Evolutionary conservation across 2,329 filamentous ascomycete species (phyloP).

Genomic region (Ophiostoma tasmaniense): DNA sequence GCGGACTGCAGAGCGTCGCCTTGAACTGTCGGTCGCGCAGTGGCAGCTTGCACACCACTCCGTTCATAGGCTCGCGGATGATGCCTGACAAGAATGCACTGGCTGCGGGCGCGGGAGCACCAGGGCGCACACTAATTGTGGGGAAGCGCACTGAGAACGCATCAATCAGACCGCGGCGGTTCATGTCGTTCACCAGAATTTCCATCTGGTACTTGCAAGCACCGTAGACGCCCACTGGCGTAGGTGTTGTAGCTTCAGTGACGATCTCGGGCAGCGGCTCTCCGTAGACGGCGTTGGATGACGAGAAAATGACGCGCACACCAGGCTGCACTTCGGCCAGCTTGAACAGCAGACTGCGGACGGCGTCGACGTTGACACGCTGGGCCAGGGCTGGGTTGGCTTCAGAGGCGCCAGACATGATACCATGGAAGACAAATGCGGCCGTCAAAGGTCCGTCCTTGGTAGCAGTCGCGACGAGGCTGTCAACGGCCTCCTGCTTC

Average conservation of each 20-base stretch:
- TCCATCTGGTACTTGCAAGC: slow-evolving; percentile 56
- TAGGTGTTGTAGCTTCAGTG: slow-evolving; percentile 43
- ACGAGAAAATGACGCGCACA: slow-evolving; percentile 51
- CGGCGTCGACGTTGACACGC: slow-evolving; percentile 53
- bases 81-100: slow-evolving; percentile 56
- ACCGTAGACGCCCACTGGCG: slow-evolving; percentile 54
- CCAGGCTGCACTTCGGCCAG: slow-evolving; percentile 43
- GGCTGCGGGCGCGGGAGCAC: slow-evolving; percentile 52
- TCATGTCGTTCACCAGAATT: slow-evolving; percentile 54
- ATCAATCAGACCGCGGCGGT: slow-evolving; percentile 49
- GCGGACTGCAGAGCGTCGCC: slow-evolving; percentile 47
- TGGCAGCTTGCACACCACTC: slow-evolving; percentile 45
- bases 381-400: slow-evolving; percentile 52
- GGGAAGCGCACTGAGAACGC: slow-evolving; percentile 52
- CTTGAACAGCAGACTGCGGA: slow-evolving; percentile 41
- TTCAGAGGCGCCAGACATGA: slow-evolving; percentile 58
- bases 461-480: slow-evolving; percentile 37
- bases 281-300: slow-evolving; percentile 56
- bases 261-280: slow-evolving; percentile 46
- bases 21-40: slow-evolving; percentile 41
- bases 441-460: slow-evolving; percentile 35
- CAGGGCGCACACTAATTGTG: slow-evolving; percentile 53
- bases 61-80: slow-evolving; percentile 53
- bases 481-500: slow-evolving; percentile 27
- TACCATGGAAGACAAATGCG: slow-evolving; percentile 56